Evolutionary conservation across 2,329 filamentous ascomycete genomes (phyloP).

Genomic region (Sclerotinia nivalis): DNA sequence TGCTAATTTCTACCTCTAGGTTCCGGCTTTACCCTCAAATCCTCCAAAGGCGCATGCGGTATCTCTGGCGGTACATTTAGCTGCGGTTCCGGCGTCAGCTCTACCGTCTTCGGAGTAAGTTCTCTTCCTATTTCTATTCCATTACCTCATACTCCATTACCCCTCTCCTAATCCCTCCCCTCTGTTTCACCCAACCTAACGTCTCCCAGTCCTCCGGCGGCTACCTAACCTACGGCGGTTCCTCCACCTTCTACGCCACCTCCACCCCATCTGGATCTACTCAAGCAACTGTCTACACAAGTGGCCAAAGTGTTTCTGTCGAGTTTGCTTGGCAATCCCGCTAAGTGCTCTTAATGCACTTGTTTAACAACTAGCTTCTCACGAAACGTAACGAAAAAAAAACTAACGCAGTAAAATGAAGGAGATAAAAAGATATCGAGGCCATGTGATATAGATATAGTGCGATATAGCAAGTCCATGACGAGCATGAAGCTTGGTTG

Average conservation of each 20-base stretch:
- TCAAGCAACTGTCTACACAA: constrained; percentile 40
- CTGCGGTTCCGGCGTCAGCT: constrained; percentile 53
- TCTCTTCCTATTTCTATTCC: not conserved
- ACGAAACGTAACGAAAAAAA: not conserved
- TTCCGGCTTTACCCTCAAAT: constrained; percentile 49
- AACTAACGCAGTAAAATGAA: not conserved
- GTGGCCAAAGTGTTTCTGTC: constrained; percentile 36
- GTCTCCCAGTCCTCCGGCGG: constrained; percentile 25
- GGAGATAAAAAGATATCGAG: not conserved
- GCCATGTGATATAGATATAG: not conserved
- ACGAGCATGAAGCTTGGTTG: not conserved
- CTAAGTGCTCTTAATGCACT: constrained; percentile 22
- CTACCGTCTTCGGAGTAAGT: constrained; percentile 43
- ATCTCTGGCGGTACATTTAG: constrained; percentile 54
- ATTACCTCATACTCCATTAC: not conserved
- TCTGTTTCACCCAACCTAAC: not conserved
- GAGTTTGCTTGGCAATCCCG: constrained; percentile 37
- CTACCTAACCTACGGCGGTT: constrained; percentile 36
- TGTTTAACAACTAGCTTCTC: not conserved
- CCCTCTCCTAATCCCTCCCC: not conserved
- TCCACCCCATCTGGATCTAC: constrained; percentile 39
- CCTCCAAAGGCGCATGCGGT: constrained; percentile 60
- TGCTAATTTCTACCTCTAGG: constrained; percentile 26
- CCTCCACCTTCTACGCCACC: constrained; percentile 40
- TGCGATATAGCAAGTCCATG: not conserved